Evolutionary conservation across 2,329 filamentous ascomycete species (phyloP), one percentile per base, ranked within the genome.

Genomic region (Aotearoamyces nothofagi): DNA sequence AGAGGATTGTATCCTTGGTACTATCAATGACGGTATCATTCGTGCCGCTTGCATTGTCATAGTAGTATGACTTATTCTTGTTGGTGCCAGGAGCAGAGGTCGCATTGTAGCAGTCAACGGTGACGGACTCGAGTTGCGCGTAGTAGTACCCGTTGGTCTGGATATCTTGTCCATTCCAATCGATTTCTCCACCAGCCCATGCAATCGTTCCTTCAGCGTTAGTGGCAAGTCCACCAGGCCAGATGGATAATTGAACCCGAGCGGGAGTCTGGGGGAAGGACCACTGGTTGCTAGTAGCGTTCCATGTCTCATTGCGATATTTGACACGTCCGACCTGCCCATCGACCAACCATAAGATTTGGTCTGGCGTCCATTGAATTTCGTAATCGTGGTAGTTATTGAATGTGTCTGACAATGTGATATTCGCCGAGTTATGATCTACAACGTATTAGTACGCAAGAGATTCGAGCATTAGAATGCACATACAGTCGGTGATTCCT

Each of bases 211-310:
- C 90, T 51, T 79, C 50, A 22, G 69, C 78, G 53, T 94, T 94
- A 47, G 64, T 66, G 7, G 71, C 56, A 26, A 80, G 69, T 49
- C 90, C 90, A 46, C 82, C 90, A 22, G 90, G 90, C 90, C 90
- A 98, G 47, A 98, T 73, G 10, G 90, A 96, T 28, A 98, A 66
- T 61, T 94, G 83, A 29, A 98, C 69, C 42, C 87, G 81, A 10
- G 86, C 59, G 4, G 90, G 90, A 0, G 86, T 92, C 58, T 96
- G 90, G 5, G 90, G 90, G 61, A 69, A 98, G 45, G 78, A 63
- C 66, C 76, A 98, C 53, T 75, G 74, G 54, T 86, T 78, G 33
- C 72, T 58, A 5, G 82, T 92, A 9, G 62, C 57, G 58, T 98
- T 94, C 73, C 78, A 96, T 9, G 90, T 96, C 20, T 83, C 70